Percentiles rank a stretch among this genome's conserved stretches.
Conservation (phyloP, 768 basidiomycete genomes). For the Erythrobasidium yunnanense region DNA sequence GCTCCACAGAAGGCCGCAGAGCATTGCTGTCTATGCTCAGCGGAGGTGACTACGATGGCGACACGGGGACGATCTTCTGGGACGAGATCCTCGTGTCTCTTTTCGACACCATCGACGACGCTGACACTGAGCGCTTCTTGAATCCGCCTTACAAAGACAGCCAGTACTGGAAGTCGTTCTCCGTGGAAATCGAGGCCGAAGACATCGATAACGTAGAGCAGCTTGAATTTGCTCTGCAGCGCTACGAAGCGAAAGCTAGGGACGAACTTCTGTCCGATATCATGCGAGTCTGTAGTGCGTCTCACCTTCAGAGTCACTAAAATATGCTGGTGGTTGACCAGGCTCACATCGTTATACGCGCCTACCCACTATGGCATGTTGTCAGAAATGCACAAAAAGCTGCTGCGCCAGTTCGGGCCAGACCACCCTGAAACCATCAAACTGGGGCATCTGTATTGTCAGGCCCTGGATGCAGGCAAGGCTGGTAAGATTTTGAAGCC, state of each 20-base stretch:
- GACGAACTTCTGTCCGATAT: too few relatives aligned
- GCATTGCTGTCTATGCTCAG: not conserved
- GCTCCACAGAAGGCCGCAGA: not conserved
- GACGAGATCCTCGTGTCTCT: not conserved
- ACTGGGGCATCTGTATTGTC: slow-evolving; percentile 9
- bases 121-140: too few relatives aligned
- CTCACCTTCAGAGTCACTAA: too few relatives aligned
- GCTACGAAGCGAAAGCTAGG: too few relatives aligned
- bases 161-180: too few relatives aligned
- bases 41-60: slow-evolving; percentile 13
- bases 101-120: not conserved
- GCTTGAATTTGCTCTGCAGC: too few relatives aligned
- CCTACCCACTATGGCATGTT: not conserved
- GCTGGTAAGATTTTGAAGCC: not conserved
- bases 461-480: slow-evolving; percentile 14
- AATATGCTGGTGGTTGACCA: too few relatives aligned
- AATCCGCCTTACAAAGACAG: too few relatives aligned
- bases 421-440: not conserved
- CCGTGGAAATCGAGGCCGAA: too few relatives aligned
- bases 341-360: not conserved
- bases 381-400: not conserved
- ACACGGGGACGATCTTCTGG: not conserved
- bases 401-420: not conserved
- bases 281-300: too few relatives aligned
- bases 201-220: too few relatives aligned